Evolutionary conservation across 2,329 filamentous ascomycete species (phyloP).

Genomic region (Trichoderma harzianum): DNA sequence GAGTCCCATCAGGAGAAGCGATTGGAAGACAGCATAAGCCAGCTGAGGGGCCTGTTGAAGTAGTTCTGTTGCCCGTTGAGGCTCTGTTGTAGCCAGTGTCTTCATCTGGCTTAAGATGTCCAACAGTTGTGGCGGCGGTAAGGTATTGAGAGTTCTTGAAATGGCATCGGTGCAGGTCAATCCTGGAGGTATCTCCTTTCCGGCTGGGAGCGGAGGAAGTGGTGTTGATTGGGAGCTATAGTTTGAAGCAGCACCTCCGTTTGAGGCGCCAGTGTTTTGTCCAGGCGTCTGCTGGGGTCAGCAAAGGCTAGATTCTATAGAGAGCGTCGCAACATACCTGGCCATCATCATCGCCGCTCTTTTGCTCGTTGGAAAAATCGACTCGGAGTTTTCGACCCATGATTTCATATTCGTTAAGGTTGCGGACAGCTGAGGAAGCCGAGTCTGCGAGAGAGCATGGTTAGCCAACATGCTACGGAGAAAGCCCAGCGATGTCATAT

Average conservation of each 20-base stretch:
- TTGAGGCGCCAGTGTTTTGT: slow-evolving; percentile 31
- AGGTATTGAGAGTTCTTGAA: slow-evolving; percentile 80
- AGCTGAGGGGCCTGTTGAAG: slow-evolving; percentile 88
- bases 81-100: slow-evolving; percentile 75
- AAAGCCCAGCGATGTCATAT: background rate
- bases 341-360: slow-evolving; percentile 59
- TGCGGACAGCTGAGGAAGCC: slow-evolving; percentile 89
- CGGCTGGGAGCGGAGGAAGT: slow-evolving; percentile 78
- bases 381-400: slow-evolving; percentile 93
- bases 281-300: slow-evolving; percentile 21
- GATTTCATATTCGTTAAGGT: slow-evolving; percentile 91
- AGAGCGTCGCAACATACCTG: slow-evolving; percentile 17
- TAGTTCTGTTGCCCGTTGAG: slow-evolving; percentile 78
- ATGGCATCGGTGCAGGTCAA: slow-evolving; percentile 87
- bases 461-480: slow-evolving; percentile 21
- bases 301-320: background rate
- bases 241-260: slow-evolving; percentile 30
- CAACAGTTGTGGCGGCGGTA: slow-evolving; percentile 84
- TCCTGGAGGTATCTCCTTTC: slow-evolving; percentile 77
- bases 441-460: slow-evolving; percentile 48
- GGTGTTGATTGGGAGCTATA: slow-evolving; percentile 43
- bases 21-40: slow-evolving; percentile 91
- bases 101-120: slow-evolving; percentile 96
- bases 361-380: slow-evolving; percentile 92
- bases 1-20: slow-evolving; percentile 85